Conservation (phyloP, 495 filamentous ascomycete genomes). For the Margaritispora aquatica region DNA sequence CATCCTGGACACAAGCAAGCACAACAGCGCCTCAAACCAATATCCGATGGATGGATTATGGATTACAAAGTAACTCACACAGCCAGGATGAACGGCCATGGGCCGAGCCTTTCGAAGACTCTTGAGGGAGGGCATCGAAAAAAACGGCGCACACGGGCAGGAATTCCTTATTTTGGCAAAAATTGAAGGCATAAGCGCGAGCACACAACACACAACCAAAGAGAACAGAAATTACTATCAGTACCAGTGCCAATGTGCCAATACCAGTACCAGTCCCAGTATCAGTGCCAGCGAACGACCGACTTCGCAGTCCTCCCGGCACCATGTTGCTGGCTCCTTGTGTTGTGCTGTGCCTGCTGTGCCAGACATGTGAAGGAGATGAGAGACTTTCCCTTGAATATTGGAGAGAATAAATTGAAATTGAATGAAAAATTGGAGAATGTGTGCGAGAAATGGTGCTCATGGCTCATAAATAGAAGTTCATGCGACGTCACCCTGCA, state of each 20-base stretch:
- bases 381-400: not conserved
- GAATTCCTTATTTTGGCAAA: not conserved
- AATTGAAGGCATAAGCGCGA: too few relatives aligned
- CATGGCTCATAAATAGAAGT: not conserved
- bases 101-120: not conserved
- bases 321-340: too few relatives aligned
- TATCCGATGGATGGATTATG: not conserved
- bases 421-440: not conserved
- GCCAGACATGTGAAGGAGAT: not conserved
- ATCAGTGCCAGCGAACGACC: not conserved
- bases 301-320: not conserved
- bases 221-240: not conserved
- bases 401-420: not conserved
- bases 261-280: too few relatives aligned
- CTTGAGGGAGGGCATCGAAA: too few relatives aligned
- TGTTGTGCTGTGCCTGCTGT: too few relatives aligned
- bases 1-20: too few relatives aligned
- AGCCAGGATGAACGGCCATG: not conserved
- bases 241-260: not conserved
- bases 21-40: not conserved
- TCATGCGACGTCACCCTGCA: not conserved
- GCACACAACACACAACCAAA: not conserved
- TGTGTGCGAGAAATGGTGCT: not conserved
- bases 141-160: not conserved
- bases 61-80: not conserved